Conservation (phyloP, 2,329 filamentous ascomycete genomes). For the Phoma sp. region DNA sequence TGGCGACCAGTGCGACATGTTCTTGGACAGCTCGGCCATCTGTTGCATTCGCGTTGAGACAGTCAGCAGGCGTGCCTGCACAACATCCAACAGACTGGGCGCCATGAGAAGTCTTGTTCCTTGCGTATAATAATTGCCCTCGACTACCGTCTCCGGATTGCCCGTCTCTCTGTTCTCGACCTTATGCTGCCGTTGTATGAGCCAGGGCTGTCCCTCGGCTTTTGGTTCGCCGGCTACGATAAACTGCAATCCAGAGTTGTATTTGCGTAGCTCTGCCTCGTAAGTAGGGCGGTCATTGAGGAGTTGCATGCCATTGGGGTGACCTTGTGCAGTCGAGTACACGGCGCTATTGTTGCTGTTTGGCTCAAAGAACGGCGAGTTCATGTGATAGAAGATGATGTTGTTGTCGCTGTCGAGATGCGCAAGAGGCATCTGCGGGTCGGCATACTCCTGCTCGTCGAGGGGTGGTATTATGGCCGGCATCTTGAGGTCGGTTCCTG, state of each 20-base stretch:
- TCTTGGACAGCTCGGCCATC: slow-evolving; percentile 60
- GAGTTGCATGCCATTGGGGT: slow-evolving; percentile 57
- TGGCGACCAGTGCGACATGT: slow-evolving; percentile 64
- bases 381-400: slow-evolving; percentile 67
- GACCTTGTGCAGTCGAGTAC: slow-evolving; percentile 58
- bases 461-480: slow-evolving; percentile 36
- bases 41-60: slow-evolving; percentile 63
- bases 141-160: slow-evolving; percentile 58
- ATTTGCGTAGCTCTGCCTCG: slow-evolving; percentile 60
- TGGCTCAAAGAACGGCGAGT: slow-evolving; percentile 68
- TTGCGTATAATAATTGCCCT: slow-evolving; percentile 67
- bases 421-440: slow-evolving; percentile 30
- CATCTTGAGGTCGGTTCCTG: slow-evolving; percentile 25
- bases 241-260: slow-evolving; percentile 63
- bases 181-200: slow-evolving; percentile 63
- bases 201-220: slow-evolving; percentile 61
- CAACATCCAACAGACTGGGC: slow-evolving; percentile 64
- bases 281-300: slow-evolving; percentile 63
- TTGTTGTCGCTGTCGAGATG: slow-evolving; percentile 37
- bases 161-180: slow-evolving; percentile 44
- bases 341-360: slow-evolving; percentile 65
- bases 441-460: slow-evolving; percentile 42
- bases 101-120: slow-evolving; percentile 67
- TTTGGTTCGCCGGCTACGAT: slow-evolving; percentile 65
- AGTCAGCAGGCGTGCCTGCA: slow-evolving; percentile 62